phyloP scores from a whole-genome alignment of 2,329 filamentous ascomycete genomes.

The Verticillium albo-atrum region DNA sequence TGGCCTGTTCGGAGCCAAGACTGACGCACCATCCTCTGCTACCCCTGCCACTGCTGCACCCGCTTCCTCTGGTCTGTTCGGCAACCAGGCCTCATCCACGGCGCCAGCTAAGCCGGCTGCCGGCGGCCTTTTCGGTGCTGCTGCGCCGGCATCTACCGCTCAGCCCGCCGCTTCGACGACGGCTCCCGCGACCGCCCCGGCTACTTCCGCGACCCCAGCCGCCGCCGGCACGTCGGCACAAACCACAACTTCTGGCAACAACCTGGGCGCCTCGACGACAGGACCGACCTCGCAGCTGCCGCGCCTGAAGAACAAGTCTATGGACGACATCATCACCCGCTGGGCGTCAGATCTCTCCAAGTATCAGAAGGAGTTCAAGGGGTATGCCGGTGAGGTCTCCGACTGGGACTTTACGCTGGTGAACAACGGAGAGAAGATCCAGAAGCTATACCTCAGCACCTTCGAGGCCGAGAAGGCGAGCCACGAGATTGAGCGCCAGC shows the following conservation, averaged over 20 bases:
- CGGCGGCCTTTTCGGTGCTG: constrained; percentile 24
- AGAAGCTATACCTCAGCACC: constrained; percentile 85
- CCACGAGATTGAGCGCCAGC: constrained; percentile 87
- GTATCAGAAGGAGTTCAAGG: constrained; percentile 95
- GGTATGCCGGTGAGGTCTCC: constrained; percentile 81
- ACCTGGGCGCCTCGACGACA: constrained; percentile 67
- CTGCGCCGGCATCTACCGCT: too few relatives aligned
- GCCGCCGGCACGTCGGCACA: constrained; percentile 17
- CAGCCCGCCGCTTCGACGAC: constrained; percentile 24
- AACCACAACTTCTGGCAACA: constrained; percentile 23
- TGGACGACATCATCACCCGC: constrained; percentile 96
- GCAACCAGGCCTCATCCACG: constrained; percentile 25
- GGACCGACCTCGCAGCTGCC: constrained; percentile 82
- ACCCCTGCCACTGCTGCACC: constrained; percentile 22
- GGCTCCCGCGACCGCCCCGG: constrained; percentile 18
- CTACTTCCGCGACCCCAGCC: constrained; percentile 25
- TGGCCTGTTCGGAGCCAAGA: constrained; percentile 24
- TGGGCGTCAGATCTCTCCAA: constrained; percentile 95
- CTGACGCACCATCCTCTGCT: constrained; percentile 19
- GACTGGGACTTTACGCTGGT: constrained; percentile 90
- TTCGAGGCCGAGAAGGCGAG: constrained; percentile 93
- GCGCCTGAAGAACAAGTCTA: constrained; percentile 94
- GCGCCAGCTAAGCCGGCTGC: constrained; percentile 24
- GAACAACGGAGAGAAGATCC: constrained; percentile 91
- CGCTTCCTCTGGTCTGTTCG: constrained; percentile 25